Base-by-base conservation (phyloP, 169 alveolate genomes). In the Eimeria falciformis region DNA sequence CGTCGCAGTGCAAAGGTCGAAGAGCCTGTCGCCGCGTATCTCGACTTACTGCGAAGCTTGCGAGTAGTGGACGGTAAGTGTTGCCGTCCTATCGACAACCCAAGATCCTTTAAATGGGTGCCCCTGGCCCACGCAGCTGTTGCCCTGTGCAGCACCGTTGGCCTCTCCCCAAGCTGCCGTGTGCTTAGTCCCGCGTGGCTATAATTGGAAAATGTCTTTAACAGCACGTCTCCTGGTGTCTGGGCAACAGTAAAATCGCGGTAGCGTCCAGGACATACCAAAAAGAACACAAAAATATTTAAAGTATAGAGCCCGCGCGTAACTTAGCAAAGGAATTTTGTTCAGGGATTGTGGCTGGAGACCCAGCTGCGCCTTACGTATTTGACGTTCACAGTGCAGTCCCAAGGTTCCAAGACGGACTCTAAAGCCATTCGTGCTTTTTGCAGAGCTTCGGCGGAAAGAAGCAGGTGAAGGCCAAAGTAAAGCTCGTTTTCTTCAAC, bases 401-500 rank as follows among this genome's bases (percentile, higher is more conserved):
- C 6, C 77, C 89, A 81, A 9, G 89, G 89, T 33, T 81, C 89
- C 37, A 81, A 25, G 75, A 55, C 27, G 21, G 89, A 81, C 21
- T 81, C 89, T 18, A 81, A 56, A 45, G 89, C 89, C 29, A 55
- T 55, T 55, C 89, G 27, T 55, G 50, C 77, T 56, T 81, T 81
- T n/a, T 81, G 89, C 12, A 81, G 27, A 18, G 89, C 89, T n/a
- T 81, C 89, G 40, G 89, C 89, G 45, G 89, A 81, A 5, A 81
- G 29, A 45, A 81, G 50, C 50, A 81, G 33, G 12, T n/a, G 43
- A 81, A 81, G 50, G n/a, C 75, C 89, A 4, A 81, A 9, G 18
- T 9, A 55, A 25, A 77, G 2, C 21, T 46, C 86, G 46, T 77
- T 77, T 27, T 46, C 47, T 7, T 77, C 69, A 37, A n/a, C n/a